These are phyloP conservation scores for Hypoxylon sp. DNA, from an alignment of 2,329 filamentous ascomycete genomes.

Conservation along the genomic window DNA sequence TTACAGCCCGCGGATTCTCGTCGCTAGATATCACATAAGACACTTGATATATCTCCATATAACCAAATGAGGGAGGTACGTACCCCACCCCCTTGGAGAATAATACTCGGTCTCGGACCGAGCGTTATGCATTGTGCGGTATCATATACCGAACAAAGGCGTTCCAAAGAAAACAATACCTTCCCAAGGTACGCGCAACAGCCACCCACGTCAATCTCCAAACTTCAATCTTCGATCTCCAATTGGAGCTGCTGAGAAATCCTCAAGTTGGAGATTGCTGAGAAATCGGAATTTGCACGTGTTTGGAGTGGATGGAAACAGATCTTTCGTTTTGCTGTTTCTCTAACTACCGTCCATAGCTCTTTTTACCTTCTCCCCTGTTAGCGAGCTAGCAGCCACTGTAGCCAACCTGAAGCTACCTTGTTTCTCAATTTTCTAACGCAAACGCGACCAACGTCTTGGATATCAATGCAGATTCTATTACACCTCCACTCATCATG, in stretches of 20 bases:
- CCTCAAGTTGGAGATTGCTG: not conserved
- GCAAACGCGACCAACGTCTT: not conserved
- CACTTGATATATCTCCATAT: not conserved
- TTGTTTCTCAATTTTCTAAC: not conserved
- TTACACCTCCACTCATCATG: not conserved
- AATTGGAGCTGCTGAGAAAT: constrained; percentile 4
- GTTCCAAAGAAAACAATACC: not conserved
- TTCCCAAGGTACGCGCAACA: not conserved
- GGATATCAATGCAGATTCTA: not conserved
- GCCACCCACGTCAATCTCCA: constrained; percentile 3
- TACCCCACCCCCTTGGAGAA: not conserved
- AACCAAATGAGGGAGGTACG: not conserved
- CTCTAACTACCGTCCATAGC: not conserved
- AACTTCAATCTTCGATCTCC: not conserved
- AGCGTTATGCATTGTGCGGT: not conserved
- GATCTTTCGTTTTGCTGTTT: not conserved
- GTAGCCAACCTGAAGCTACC: not conserved
- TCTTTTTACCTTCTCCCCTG: not conserved
- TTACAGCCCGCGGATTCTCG: not conserved
- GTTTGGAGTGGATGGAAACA: not conserved
- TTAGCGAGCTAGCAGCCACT: not conserved
- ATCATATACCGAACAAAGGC: not conserved
- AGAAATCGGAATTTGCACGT: constrained; percentile 4
- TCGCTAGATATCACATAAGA: not conserved
- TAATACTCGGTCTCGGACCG: not conserved